Evolutionary conservation across 805 yeast species (phyloP), one percentile per base, ranked within the genome.

Genomic region (Myxozyma udenii): DNA sequence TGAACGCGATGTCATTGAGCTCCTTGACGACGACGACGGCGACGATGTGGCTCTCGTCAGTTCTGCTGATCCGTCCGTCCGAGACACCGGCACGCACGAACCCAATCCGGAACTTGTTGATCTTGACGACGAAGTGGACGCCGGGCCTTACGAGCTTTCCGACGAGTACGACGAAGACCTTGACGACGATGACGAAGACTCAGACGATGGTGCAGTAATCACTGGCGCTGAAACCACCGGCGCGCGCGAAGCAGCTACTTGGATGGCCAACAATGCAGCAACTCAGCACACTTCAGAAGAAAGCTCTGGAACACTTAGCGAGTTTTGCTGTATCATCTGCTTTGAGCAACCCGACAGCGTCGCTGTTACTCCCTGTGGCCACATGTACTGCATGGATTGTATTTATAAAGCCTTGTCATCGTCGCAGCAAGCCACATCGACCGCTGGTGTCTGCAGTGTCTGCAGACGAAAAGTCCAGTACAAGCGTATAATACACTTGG

Each of bases 371-470:
- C 65, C 67, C 3, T 70, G 73, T 56, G 73, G 58, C 18, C 73
- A 70, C 50, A 26, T 69, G 50, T 70, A 67, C 45, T 70, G 73
- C 55, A 42, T 57, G 33, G 68, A 68, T 28, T 70, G 73, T 50
- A 58, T 70, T 1, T 66, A 62, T 47, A 50, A 57, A 30, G 72
- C 72, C 9, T 58, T 70, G 14, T 37, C 62, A 4, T 59, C 68
- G 4, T 46, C 64, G 1, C 44, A 51, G 1, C 38, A 60, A 6
- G 63, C 71, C 18, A 65, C 64, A 1, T 40, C 45, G 5, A 35
- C 48, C 1, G 36, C 25, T 1, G 72, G 72, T n/a, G 64, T 54
- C 25, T 70, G 73, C 62, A 61, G 67, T 9, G 59, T 70, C 11
- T 70, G 73, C 48, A 62, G 73, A 5, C 51, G 63, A 25, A 51